Evolutionary conservation across 164 flowering plant genomes (phyloP).

Genomic region (Chimonanthus salicifolius): DNA sequence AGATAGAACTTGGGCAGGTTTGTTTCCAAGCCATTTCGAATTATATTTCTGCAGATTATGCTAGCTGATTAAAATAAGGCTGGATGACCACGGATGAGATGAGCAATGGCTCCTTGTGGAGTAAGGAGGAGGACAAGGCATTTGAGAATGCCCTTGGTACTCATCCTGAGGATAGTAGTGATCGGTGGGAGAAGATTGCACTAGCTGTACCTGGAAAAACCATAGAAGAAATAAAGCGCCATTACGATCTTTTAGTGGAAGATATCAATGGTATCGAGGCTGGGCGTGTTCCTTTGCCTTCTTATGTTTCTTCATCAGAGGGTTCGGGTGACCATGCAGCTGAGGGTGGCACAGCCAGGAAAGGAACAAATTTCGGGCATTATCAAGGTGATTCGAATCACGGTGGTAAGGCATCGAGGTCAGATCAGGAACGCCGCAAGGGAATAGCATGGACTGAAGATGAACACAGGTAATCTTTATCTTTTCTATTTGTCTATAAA

Average conservation of each 20-base stretch:
- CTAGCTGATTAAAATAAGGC: constrained; percentile 13
- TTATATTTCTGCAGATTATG: constrained; percentile 4
- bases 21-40: neutral
- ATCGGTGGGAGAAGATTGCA: constrained; percentile 89
- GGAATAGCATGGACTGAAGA: constrained; percentile 98
- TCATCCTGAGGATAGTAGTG: constrained; percentile 53
- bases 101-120: constrained; percentile 52
- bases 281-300: constrained; percentile 69
- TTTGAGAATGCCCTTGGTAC: constrained; percentile 82
- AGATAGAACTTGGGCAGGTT: constrained; percentile 5
- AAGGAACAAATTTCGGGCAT: constrained; percentile 39
- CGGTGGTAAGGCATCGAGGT: constrained; percentile 56
- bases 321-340: constrained; percentile 41
- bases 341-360: constrained; percentile 56
- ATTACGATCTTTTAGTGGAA: constrained; percentile 69
- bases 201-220: constrained; percentile 72
- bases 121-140: constrained; percentile 74
- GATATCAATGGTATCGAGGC: constrained; percentile 70
- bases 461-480: constrained; percentile 68
- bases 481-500: neutral
- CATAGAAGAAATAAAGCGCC: constrained; percentile 62
- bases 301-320: constrained; percentile 53
- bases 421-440: constrained; percentile 88
- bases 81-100: constrained; percentile 61
- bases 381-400: constrained; percentile 43